Percentiles rank a stretch among this genome's conserved stretches.
Evolutionary conservation across 768 basidiomycete genomes (phyloP).

Genomic region (Mycena sanguinolenta): DNA sequence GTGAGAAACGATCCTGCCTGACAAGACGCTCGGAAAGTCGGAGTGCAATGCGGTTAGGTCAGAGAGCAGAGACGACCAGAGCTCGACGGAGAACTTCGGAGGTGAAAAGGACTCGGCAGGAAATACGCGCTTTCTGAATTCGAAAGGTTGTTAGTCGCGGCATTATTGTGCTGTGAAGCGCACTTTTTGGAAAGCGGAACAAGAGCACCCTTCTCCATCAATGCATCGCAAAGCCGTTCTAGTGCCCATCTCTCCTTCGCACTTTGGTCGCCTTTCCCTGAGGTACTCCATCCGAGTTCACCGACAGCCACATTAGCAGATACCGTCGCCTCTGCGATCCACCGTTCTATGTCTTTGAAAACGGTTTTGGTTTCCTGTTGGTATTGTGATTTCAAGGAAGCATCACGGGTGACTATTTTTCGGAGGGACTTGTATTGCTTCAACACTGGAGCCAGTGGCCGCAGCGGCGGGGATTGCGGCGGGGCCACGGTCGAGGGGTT

Average conservation of each 20-base stretch:
- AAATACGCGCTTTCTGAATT: slow-evolving; percentile 67
- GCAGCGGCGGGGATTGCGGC: slow-evolving; percentile 52
- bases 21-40: slow-evolving; percentile 64
- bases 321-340: slow-evolving; percentile 82
- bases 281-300: slow-evolving; percentile 62
- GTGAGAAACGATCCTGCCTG: slow-evolving; percentile 56
- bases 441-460: slow-evolving; percentile 76
- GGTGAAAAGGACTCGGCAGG: slow-evolving; percentile 61
- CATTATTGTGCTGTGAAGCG: slow-evolving; percentile 44
- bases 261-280: slow-evolving; percentile 55
- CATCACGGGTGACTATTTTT: slow-evolving; percentile 75
- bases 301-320: slow-evolving; percentile 66
- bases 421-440: slow-evolving; percentile 79
- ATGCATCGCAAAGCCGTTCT: slow-evolving; percentile 72
- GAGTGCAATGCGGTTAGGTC: slow-evolving; percentile 71
- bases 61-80: slow-evolving; percentile 77
- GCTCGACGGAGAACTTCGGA: slow-evolving; percentile 61
- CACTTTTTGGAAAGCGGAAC: slow-evolving; percentile 91
- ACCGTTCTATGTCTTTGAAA: slow-evolving; percentile 78
- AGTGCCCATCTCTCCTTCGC: slow-evolving; percentile 75
- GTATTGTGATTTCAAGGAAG: slow-evolving; percentile 65
- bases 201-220: slow-evolving; percentile 80
- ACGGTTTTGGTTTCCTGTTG: slow-evolving; percentile 63
- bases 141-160: slow-evolving; percentile 50
- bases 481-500: slow-evolving; percentile 60